Evolutionary conservation across 352 stramenopile species (phyloP).

Genomic region (Globisporangium abappressorium): DNA sequence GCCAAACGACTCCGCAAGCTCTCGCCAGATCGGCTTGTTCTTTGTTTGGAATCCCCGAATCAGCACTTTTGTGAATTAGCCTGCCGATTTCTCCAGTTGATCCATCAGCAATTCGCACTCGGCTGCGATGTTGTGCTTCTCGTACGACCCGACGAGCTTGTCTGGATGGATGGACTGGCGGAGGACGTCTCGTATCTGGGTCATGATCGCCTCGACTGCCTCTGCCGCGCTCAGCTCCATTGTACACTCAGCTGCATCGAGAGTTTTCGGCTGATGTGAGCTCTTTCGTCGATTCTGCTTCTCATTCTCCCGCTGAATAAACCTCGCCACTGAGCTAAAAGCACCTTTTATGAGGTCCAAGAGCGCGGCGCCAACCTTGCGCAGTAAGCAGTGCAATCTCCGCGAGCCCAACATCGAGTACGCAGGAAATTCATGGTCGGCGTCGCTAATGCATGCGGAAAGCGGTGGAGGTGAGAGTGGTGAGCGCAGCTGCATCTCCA

Average conservation of each 20-base stretch:
- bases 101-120: slow-evolving; percentile 19
- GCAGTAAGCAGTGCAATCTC: not conserved
- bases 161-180: slow-evolving; percentile 20
- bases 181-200: slow-evolving; percentile 14
- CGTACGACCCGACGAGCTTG: slow-evolving; percentile 21
- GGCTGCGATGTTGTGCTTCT: slow-evolving; percentile 18
- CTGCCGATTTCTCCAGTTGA: slow-evolving; percentile 13
- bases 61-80: not conserved
- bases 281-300: not conserved
- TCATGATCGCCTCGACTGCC: not conserved
- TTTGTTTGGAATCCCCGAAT: not conserved
- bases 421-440: not conserved
- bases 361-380: not conserved
- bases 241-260: not conserved
- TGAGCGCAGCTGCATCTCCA: not conserved
- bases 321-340: not conserved
- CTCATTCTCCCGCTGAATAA: not conserved
- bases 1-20: not conserved
- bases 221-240: not conserved
- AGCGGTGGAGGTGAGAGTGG: not conserved
- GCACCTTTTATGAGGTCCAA: not conserved
- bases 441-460: not conserved
- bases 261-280: not conserved
- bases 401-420: slow-evolving; percentile 9
- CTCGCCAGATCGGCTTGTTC: slow-evolving; percentile 1